Conservation (phyloP, 495 filamentous ascomycete genomes). For the Articulospora tetracladia region DNA sequence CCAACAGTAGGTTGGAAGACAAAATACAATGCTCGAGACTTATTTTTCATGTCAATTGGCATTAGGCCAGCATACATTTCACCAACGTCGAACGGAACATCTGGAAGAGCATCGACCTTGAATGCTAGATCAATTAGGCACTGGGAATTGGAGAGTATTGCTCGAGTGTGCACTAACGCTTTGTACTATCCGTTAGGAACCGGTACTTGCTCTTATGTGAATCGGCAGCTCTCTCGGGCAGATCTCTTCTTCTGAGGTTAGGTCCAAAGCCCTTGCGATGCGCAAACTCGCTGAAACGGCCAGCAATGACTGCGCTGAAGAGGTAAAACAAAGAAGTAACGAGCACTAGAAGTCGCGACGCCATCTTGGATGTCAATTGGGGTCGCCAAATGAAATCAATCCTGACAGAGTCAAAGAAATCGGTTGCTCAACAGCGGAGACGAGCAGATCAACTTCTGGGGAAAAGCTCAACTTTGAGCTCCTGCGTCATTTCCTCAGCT, state of each 20-base stretch:
- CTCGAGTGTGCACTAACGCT: not conserved
- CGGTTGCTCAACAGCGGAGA: too few relatives aligned
- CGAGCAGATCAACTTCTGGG: too few relatives aligned
- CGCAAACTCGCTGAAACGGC: constrained; percentile 5
- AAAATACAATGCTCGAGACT: constrained; percentile 49
- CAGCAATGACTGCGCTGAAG: constrained; percentile 1
- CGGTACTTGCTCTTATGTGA: not conserved
- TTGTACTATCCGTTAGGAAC: not conserved
- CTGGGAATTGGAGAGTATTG: not conserved
- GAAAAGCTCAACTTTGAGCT: too few relatives aligned
- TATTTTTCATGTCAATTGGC: constrained; percentile 46
- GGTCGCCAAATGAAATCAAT: too few relatives aligned
- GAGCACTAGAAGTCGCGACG: not conserved
- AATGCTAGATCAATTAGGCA: constrained; percentile 1
- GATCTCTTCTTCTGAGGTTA: not conserved
- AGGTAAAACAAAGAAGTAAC: not conserved
- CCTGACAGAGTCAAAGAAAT: too few relatives aligned
- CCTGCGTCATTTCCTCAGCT: too few relatives aligned
- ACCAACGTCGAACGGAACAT: constrained; percentile 62
- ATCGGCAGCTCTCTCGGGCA: too few relatives aligned
- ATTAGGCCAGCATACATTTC: constrained; percentile 63
- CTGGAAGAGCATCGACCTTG: constrained; percentile 55
- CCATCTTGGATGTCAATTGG: too few relatives aligned
- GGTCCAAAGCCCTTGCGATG: constrained; percentile 10
- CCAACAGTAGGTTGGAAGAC: constrained; percentile 58